Evolutionary conservation across 2,329 filamentous ascomycete genomes (phyloP), one percentile per base, ranked within the genome.

Genomic region (Penicillium sp.): DNA sequence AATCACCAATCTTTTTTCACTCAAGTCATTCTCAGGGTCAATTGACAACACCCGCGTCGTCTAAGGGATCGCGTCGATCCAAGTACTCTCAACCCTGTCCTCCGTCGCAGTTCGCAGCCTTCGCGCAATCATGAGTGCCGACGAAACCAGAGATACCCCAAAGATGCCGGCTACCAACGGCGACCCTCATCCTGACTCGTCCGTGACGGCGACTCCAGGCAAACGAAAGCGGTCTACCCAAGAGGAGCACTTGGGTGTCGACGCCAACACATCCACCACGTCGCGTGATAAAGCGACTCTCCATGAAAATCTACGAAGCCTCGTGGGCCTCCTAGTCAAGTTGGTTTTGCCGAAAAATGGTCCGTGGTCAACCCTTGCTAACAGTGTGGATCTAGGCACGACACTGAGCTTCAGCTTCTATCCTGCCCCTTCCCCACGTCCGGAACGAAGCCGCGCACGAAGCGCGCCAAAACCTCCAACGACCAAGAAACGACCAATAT

Each of bases 391-490:
- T 59, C 53, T 58, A 81, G 78, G 58, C 73, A 77, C 63, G 78
- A 80, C 63, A 69, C 74, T n/a, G 76, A 77, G 48, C 73, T 79
- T n/a, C 74, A 75, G 34, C 70, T 80, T 52, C 70, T 81, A 14
- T 75, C 75, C 53, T 75, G 72, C 54, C 75, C 77, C 42, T 65
- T 80, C 45, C 71, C 74, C 17, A 63, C 69, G 12, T 71, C 75
- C 17, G 66, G 70, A 5, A 63, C 72, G 38, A 78, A 78, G 65
- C 78, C 77, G 42, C 76, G 76, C 35, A 71, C 71, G 35, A 81
- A 81, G 64, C 76, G 78, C 63, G 73, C 76, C 48, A 79, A 79
- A 64, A 67, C 77, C 35, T 73, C 75, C 11, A 72, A 68, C 14
- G 70, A 75, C 47, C 71, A 70, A 37, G 70, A 75, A 48, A 69